Percentiles rank a stretch among this genome's conserved stretches.
Conservation (phyloP, 805 yeast species). For the Metschnikowia noctiluminum region DNA sequence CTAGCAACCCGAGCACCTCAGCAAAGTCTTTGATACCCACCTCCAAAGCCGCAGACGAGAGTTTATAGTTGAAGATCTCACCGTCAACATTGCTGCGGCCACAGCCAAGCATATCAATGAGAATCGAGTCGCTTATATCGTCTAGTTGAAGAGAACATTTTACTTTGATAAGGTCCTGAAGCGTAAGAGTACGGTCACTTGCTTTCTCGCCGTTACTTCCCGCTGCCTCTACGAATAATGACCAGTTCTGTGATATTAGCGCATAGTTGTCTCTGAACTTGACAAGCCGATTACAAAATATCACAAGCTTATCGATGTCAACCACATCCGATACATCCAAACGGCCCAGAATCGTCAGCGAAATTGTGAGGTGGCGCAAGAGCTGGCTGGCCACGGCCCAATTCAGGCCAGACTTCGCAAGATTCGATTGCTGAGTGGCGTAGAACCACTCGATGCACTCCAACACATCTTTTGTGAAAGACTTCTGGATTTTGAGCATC, state of each 20-base stretch:
- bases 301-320: conserved; percentile 38
- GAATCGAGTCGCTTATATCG: conserved; percentile 28
- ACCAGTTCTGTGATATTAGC: conserved; percentile 32
- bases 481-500: conserved; percentile 26
- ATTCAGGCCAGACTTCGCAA: conserved; percentile 8
- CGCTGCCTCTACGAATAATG: conserved; percentile 28
- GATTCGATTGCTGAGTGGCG: conserved; percentile 16
- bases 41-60: conserved; percentile 24
- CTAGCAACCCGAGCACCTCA: conserved; percentile 37
- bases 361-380: conserved; percentile 28
- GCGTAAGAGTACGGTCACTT: conserved; percentile 1
- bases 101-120: conserved; percentile 43
- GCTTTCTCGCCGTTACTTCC: conserved; percentile 12
- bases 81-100: conserved; percentile 28
- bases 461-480: conserved; percentile 32
- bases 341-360: conserved; percentile 13
- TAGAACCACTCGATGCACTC: conserved; percentile 34
- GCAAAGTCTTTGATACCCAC: conserved; percentile 41
- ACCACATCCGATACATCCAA: conserved; percentile 35
- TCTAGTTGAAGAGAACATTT: conserved; percentile 31
- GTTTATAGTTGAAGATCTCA: conserved; percentile 27
- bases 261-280: conserved; percentile 31
- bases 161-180: conserved; percentile 25
- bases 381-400: conserved; percentile 25
- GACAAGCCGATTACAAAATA: conserved; percentile 25